phyloP scores from a whole-genome alignment of 164 flowering plant genomes.

The Chloranthus sessilifolius region DNA sequence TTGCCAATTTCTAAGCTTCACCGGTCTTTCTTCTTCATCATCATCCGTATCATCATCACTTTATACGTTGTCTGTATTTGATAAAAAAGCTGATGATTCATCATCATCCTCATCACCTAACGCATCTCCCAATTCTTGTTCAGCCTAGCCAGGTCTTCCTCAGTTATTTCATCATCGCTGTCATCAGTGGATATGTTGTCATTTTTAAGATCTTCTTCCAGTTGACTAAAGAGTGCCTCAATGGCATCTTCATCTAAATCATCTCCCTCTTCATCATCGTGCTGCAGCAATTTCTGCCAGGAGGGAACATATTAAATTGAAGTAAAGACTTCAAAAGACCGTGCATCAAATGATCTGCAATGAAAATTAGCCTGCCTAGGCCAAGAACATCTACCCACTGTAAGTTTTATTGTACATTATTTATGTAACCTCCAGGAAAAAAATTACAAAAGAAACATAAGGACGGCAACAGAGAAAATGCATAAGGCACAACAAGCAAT shows the following conservation, averaged over 20 bases:
- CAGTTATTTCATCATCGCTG: conserved; percentile 62
- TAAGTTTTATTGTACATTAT: no score
- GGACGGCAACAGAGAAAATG: no score
- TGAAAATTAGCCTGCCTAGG: background rate
- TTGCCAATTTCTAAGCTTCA: conserved; percentile 84
- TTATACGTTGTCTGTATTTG: conserved; percentile 8
- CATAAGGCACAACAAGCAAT: no score
- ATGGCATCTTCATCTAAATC: conserved; percentile 74
- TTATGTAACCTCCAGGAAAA: no score
- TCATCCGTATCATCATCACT: conserved; percentile 33
- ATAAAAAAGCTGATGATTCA: conserved; percentile 28
- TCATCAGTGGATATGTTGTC: conserved; percentile 39
- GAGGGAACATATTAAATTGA: background rate
- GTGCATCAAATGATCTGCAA: background rate
- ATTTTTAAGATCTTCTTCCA: conserved; percentile 83
- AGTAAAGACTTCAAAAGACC: background rate
- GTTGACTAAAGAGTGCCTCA: conserved; percentile 67
- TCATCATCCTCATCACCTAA: conserved; percentile 37
- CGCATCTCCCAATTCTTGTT: conserved; percentile 58
- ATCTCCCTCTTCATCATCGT: conserved; percentile 25
- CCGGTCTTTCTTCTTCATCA: conserved; percentile 52
- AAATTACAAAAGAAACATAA: no score
- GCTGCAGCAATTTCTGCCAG: conserved; percentile 17
- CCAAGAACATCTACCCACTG: background rate
- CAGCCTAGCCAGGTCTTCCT: conserved; percentile 75